Conservation (phyloP, 2,329 filamentous ascomycete species). For the Alternaria brassicae region DNA sequence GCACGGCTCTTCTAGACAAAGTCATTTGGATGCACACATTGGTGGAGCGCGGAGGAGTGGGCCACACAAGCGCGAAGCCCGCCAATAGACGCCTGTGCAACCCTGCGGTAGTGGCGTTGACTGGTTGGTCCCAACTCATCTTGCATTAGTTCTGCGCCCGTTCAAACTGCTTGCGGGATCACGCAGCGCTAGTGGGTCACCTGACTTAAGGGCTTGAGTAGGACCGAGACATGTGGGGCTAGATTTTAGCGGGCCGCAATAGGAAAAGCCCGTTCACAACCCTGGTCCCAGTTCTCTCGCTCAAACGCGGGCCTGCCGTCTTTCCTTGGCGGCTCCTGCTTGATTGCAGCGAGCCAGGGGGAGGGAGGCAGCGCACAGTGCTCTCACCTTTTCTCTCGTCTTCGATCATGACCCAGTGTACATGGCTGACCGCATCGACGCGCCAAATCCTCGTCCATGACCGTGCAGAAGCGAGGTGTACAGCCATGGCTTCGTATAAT, state of each 20-base stretch:
- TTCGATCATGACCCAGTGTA: conserved; percentile 8
- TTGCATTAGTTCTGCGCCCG: conserved; percentile 27
- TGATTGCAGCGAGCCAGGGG: conserved; percentile 9
- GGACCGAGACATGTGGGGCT: not conserved
- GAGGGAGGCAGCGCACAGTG: conserved; percentile 6
- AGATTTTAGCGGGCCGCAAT: not conserved
- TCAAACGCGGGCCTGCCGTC: conserved; percentile 23
- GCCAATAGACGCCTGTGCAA: conserved; percentile 36
- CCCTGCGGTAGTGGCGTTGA: conserved; percentile 24
- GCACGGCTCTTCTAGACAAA: conserved; percentile 21
- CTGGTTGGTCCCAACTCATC: conserved; percentile 22
- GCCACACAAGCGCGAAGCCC: conserved; percentile 27
- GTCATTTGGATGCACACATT: conserved; percentile 9
- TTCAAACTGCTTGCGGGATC: conserved; percentile 16
- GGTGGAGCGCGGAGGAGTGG: conserved; percentile 18
- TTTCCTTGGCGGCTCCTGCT: conserved; percentile 27
- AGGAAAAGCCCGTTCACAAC: conserved; percentile 14
- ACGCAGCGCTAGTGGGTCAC: conserved; percentile 29
- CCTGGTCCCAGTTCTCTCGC: conserved; percentile 29
- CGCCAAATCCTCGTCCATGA: conserved; percentile 24
- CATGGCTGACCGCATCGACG: conserved; percentile 24
- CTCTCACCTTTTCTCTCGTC: conserved; percentile 1
- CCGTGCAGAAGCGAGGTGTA: conserved; percentile 24
- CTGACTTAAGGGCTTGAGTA: not conserved
- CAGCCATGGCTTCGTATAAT: conserved; percentile 20